Conservation (phyloP, 1,139 yeast species). For the Cylindricascospora bacillispora region DNA sequence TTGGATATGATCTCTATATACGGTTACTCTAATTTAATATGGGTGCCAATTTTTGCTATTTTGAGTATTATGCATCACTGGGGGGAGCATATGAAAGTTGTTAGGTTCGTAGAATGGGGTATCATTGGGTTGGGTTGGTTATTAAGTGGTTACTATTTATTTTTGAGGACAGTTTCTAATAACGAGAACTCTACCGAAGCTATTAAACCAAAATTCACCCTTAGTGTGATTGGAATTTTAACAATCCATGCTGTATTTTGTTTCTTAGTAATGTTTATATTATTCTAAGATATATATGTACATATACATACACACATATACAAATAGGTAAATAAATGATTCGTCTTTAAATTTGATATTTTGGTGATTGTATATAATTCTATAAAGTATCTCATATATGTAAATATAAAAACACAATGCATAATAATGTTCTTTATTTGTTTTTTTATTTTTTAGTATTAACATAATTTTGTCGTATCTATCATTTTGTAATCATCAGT, state of each 20-base stretch:
- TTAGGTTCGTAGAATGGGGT: constrained; percentile 5
- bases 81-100: not conserved
- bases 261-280: constrained; percentile 10
- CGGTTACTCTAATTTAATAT: constrained; percentile 19
- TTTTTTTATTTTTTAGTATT: too few species aligned
- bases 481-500: constrained; percentile 15
- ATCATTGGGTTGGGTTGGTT: constrained; percentile 7
- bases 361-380: too few species aligned
- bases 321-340: too few species aligned
- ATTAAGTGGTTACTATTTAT: constrained; percentile 7
- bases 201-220: constrained; percentile 3
- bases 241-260: constrained; percentile 12
- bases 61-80: constrained; percentile 7
- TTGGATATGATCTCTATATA: constrained; percentile 16
- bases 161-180: constrained; percentile 2
- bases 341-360: too few species aligned
- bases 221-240: constrained; percentile 6
- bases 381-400: too few species aligned
- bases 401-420: too few species aligned
- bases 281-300: too few species aligned
- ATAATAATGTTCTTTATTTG: too few species aligned
- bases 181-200: constrained; percentile 1
- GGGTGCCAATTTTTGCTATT: constrained; percentile 18
- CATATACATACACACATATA: too few species aligned
- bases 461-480: too few species aligned